Percentiles rank a stretch among this genome's conserved stretches.
Conservation (phyloP, 2,329 filamentous ascomycete species). For the Diplodia corticola region DNA sequence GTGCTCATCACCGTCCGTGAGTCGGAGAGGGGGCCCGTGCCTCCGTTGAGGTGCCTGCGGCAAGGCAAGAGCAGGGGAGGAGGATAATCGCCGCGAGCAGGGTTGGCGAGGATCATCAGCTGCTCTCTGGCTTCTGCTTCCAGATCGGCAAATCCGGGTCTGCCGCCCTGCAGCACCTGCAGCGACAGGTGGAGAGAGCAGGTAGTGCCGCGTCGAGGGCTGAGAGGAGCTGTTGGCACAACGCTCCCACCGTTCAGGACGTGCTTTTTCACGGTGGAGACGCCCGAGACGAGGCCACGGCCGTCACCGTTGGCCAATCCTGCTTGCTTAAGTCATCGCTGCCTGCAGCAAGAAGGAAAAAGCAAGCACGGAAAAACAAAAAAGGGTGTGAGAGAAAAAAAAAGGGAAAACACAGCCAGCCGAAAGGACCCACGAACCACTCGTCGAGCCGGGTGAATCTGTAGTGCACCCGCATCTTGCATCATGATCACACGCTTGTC, state of each 20-base stretch:
- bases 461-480: not conserved
- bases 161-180: not conserved
- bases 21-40: not conserved
- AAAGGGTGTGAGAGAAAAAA: not conserved
- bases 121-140: not conserved
- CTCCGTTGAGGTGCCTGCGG: not conserved
- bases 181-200: not conserved
- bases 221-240: not conserved
- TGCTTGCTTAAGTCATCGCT: not conserved
- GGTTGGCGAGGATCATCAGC: conserved; percentile 13
- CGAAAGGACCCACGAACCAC: not conserved
- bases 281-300: not conserved
- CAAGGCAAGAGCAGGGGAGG: not conserved
- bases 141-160: conserved; percentile 5
- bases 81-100: not conserved
- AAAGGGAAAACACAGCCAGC: not conserved
- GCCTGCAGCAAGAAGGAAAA: not conserved
- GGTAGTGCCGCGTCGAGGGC: not conserved
- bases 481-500: not conserved
- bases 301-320: not conserved
- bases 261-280: not conserved
- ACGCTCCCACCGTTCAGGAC: not conserved
- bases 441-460: not conserved
- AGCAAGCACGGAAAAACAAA: not conserved
- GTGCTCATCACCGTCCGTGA: not conserved